These are phyloP conservation scores for Pleurotus tuber-regium DNA, from an alignment of 768 basidiomycete genomes.

Conservation along the genomic window DNA sequence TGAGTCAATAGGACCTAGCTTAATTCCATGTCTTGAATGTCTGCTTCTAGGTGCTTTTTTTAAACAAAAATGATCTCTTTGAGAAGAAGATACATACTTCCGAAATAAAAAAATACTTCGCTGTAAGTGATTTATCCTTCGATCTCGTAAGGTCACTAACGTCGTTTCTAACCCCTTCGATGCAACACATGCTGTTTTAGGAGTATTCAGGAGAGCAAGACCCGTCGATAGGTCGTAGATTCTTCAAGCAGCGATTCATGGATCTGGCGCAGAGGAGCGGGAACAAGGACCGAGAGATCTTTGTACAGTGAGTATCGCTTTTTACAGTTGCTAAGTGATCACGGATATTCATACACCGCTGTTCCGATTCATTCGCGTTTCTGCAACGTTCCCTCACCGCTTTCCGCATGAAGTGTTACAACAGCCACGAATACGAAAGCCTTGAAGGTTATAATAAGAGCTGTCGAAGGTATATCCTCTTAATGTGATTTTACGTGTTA, in stretches of 20 bases:
- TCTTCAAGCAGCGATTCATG: conserved; percentile 85
- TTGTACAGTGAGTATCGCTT: conserved; percentile 94
- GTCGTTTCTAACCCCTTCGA: conserved; percentile 1
- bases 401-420: conserved; percentile 56
- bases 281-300: conserved; percentile 85
- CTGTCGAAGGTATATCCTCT: conserved; percentile 87
- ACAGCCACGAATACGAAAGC: conserved; percentile 91
- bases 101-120: conserved; percentile 86
- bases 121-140: conserved; percentile 53
- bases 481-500: too few relatives aligned
- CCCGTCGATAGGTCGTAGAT: conserved; percentile 66
- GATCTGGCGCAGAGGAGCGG: conserved; percentile 85
- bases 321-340: too few relatives aligned
- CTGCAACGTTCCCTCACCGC: neutral
- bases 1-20: conserved; percentile 33
- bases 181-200: conserved; percentile 70
- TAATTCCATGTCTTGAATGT: neutral
- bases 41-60: conserved; percentile 73
- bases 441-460: conserved; percentile 90
- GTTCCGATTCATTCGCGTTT: neutral
- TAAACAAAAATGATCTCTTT: conserved; percentile 96
- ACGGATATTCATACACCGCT: conserved; percentile 21
- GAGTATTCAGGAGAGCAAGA: conserved; percentile 64
- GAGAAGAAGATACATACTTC: conserved; percentile 78
- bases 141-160: neutral